Evolutionary conservation across 805 yeast species (phyloP).

Genomic region (Ogataea ramenticola): DNA sequence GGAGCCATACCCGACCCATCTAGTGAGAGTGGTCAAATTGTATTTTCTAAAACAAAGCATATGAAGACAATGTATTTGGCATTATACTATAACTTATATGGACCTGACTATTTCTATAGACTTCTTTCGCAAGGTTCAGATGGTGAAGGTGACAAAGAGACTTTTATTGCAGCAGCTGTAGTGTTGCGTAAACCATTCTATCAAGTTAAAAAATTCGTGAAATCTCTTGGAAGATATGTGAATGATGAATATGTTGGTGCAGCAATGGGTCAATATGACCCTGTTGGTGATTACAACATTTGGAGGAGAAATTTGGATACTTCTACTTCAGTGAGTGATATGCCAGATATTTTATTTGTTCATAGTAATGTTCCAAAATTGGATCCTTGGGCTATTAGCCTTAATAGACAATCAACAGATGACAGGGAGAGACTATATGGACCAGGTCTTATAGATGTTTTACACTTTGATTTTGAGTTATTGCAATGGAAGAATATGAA

Average conservation of each 20-base stretch:
- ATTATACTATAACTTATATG: constrained; percentile 53
- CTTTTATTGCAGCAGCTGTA: constrained; percentile 52
- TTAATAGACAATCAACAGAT: constrained; percentile 32
- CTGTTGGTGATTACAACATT: constrained; percentile 47
- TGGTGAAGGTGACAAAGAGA: constrained; percentile 55
- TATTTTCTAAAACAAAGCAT: constrained; percentile 51
- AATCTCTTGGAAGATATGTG: constrained; percentile 45
- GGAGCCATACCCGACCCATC: constrained; percentile 61
- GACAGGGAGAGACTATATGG: constrained; percentile 52
- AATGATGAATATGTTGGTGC: constrained; percentile 49
- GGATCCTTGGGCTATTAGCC: constrained; percentile 49
- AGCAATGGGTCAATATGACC: constrained; percentile 73
- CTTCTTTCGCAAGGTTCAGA: constrained; percentile 40
- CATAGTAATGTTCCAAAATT: constrained; percentile 65
- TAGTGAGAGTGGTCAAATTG: constrained; percentile 58
- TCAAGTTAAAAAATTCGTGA: constrained; percentile 48
- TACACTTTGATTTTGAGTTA: constrained; percentile 51
- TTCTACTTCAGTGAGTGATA: constrained; percentile 11
- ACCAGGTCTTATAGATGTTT: constrained; percentile 40
- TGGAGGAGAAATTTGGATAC: constrained; percentile 17
- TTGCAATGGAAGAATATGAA: constrained; percentile 56
- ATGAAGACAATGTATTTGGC: constrained; percentile 45
- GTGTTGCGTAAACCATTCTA: constrained; percentile 54
- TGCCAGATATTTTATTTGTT: constrained; percentile 39
- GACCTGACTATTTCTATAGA: constrained; percentile 51